Percentiles rank a stretch among this genome's conserved stretches.
Conservation (phyloP, 768 basidiomycete genomes). For the Russula sp. region DNA sequence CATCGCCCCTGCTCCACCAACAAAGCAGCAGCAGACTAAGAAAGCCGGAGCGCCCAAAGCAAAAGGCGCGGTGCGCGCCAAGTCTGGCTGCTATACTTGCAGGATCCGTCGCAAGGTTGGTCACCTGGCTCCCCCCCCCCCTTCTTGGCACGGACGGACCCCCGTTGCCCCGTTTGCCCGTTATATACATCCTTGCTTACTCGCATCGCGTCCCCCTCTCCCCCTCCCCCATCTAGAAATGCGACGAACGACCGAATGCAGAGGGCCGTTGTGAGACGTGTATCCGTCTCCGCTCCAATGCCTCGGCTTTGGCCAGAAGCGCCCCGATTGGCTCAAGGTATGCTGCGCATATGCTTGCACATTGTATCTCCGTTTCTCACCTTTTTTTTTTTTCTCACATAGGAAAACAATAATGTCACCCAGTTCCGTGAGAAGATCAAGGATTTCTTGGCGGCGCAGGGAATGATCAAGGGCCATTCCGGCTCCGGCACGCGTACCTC, state of each 20-base stretch:
- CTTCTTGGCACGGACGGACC: too few relatives aligned
- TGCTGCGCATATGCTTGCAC: slow-evolving; percentile 43
- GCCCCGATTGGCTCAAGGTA: slow-evolving; percentile 83
- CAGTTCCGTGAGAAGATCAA: slow-evolving; percentile 78
- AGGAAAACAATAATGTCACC: slow-evolving; percentile 70
- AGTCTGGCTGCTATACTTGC: slow-evolving; percentile 88
- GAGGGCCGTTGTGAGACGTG: slow-evolving; percentile 73
- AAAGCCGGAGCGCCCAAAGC: slow-evolving; percentile 60
- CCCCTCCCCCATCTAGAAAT: slow-evolving; percentile 64
- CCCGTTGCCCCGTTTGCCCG: slow-evolving; percentile 18
- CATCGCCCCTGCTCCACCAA: slow-evolving; percentile 35
- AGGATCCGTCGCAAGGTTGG: slow-evolving; percentile 78
- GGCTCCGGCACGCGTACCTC: slow-evolving; percentile 58
- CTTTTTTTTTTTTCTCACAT: slow-evolving; percentile 10
- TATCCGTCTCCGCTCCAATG: slow-evolving; percentile 79
- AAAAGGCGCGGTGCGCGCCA: slow-evolving; percentile 80
- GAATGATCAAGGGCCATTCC: slow-evolving; percentile 88
- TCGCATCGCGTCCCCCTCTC: slow-evolving; percentile 10
- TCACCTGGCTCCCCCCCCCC: too few relatives aligned
- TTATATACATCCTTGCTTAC: not conserved
- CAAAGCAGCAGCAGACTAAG: slow-evolving; percentile 41
- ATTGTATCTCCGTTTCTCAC: slow-evolving; percentile 9
- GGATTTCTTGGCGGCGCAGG: slow-evolving; percentile 71
- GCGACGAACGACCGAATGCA: slow-evolving; percentile 67
- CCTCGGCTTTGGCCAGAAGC: slow-evolving; percentile 80